Evolutionary conservation across 2,329 filamentous ascomycete species (phyloP).

Genomic region (Chrysoporthe cubensis): DNA sequence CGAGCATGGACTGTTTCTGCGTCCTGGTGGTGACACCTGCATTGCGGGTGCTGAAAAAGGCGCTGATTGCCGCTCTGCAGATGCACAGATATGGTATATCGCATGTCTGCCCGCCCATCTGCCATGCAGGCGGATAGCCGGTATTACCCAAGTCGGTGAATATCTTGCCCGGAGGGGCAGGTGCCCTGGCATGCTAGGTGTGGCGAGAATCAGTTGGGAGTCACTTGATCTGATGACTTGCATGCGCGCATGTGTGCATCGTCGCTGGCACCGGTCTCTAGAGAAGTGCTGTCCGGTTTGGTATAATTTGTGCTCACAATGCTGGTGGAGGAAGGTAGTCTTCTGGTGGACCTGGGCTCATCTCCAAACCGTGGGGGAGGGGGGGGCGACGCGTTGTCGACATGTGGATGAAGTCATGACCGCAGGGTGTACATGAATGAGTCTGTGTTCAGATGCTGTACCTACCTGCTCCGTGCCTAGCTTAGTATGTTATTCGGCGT

Average conservation of each 20-base stretch:
- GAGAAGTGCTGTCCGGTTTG: background rate
- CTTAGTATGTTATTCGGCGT: background rate
- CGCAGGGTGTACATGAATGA: background rate
- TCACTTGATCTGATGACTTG: background rate
- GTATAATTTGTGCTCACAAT: background rate
- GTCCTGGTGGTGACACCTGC: background rate
- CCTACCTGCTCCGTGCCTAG: background rate
- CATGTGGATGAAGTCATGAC: background rate
- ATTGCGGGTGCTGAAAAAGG: background rate
- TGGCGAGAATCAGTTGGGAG: background rate
- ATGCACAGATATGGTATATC: background rate
- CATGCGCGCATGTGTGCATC: background rate
- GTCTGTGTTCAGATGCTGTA: background rate
- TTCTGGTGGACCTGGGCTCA: background rate
- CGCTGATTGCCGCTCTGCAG: background rate
- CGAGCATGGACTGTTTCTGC: background rate
- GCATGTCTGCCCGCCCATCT: background rate
- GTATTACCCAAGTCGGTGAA: background rate
- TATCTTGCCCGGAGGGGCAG: slow-evolving; percentile 4
- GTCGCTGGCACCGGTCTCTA: background rate
- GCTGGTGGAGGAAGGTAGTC: background rate
- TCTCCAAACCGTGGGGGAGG: background rate
- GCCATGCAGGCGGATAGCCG: background rate
- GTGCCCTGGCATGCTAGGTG: background rate
- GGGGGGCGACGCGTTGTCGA: background rate